Base-by-base conservation (phyloP, 345 rosid genomes). In the Gossypium arboreum region DNA sequence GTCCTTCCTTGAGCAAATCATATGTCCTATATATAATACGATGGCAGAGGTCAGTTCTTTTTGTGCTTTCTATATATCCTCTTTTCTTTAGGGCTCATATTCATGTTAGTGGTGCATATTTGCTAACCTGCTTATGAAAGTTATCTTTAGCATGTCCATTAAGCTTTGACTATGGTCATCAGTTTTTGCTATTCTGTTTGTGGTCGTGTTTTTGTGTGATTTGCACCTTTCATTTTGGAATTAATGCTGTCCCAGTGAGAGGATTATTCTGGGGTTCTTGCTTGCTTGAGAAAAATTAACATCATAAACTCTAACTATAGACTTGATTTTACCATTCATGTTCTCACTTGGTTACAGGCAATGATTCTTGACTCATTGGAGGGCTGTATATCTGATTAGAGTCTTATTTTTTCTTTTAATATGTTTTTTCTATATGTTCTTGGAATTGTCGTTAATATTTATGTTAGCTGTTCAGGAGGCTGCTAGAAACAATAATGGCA, bases 1-100 rank as follows among this genome's bases (percentile, higher is more conserved):
- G 76, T 94, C 98, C 78, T 95, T 85, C 84, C 97, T 93, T 77
- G 89, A 89, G 72, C 78, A 84, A 86, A 74, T 95, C 62, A 95
- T 95, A 80, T 50, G 68, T 72, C 99, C 98, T 54, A 88, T 95
- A 62, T 95, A 95, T 78, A 71, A 81, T 0, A 82, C 83, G n/a
- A 79, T 95, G 79, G 85, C 69, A 68, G 78, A 25, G 83, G 99
- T 95, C 73, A 84, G 92, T 88, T 50, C 24, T 51, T 24, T 29
- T 7, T 50, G 25, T 69, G 10, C 45, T 51, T 43, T 39, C 39
- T 65, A 44, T 51, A 15, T 54, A n/a, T 72, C 13, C 43, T 41
- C 17, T 8, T 59, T 20, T 79, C 24, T 24, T 48, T 27, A 64
- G 13, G 11, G 9, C 7, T 55, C 24, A 24, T 22, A 34, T 13